Evolutionary conservation across 1,139 yeast species (phyloP).

Genomic region (Scheffersomyces illinoinensis): DNA sequence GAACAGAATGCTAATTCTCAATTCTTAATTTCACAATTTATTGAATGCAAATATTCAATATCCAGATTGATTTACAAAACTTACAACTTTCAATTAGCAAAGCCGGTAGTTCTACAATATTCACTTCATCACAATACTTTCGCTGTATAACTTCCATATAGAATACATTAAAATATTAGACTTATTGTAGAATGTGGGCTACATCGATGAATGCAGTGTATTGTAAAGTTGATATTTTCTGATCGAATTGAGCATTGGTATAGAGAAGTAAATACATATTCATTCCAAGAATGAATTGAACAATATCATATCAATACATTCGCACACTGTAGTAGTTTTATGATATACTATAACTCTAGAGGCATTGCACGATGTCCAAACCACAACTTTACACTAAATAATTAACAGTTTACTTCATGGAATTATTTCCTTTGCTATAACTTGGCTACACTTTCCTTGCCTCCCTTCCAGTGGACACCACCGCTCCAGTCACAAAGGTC

Average conservation of each 20-base stretch:
- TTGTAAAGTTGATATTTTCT: not conserved
- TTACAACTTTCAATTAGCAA: not conserved
- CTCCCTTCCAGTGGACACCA: conserved; percentile 46
- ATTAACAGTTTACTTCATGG: not conserved
- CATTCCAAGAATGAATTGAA: too few species aligned
- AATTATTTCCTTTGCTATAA: conserved; percentile 20
- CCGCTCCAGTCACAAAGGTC: conserved; percentile 78
- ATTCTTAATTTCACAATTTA: not conserved
- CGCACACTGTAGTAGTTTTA: too few species aligned
- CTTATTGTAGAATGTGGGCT: not conserved
- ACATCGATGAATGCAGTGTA: not conserved
- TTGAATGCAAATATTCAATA: not conserved
- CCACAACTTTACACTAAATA: conserved; percentile 2
- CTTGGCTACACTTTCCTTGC: conserved; percentile 64
- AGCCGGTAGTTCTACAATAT: not conserved
- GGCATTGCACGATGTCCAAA: too few species aligned
- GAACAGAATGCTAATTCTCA: not conserved
- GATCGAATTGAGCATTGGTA: not conserved
- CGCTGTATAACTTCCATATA: not conserved
- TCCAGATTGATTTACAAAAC: not conserved
- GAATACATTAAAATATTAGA: not conserved
- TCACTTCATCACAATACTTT: not conserved
- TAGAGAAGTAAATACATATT: too few species aligned
- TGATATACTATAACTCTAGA: too few species aligned
- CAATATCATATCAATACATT: too few species aligned